Conservation (phyloP, 2,329 filamentous ascomycete species). For the Cladosporium sp. region DNA sequence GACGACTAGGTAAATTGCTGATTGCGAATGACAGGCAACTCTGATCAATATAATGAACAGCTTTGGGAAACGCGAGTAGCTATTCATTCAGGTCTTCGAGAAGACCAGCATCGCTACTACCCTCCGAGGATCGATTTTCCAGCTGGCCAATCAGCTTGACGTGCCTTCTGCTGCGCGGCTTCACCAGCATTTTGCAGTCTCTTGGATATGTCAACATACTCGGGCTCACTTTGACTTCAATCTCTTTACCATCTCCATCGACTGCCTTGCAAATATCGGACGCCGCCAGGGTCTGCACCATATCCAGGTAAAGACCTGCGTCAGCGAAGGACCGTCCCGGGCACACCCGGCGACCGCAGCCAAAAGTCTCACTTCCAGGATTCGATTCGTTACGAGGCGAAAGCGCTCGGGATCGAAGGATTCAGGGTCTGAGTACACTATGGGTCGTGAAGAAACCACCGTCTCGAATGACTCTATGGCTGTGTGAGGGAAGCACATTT, state of each 20-base stretch:
- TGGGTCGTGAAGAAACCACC: conserved; percentile 36
- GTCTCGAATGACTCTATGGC: conserved; percentile 18
- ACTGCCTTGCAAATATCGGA: conserved; percentile 41
- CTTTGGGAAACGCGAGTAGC: no score
- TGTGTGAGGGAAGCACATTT: conserved; percentile 17
- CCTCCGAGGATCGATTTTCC: neutral
- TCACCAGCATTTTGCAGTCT: conserved; percentile 22
- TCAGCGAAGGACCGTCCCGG: conserved; percentile 44
- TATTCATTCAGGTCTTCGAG: neutral
- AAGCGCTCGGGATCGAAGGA: conserved; percentile 34
- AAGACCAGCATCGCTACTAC: neutral
- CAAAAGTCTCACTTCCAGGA: conserved; percentile 52
- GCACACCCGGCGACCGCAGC: conserved; percentile 54
- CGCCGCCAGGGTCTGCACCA: conserved; percentile 43
- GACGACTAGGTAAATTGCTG: no score
- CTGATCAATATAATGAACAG: no score
- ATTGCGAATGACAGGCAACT: no score
- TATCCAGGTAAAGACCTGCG: conserved; percentile 37
- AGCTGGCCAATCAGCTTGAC: neutral
- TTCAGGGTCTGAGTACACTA: conserved; percentile 29
- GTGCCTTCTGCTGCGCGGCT: neutral
- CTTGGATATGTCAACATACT: conserved; percentile 38
- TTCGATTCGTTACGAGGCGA: conserved; percentile 26
- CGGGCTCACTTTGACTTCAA: conserved; percentile 36
- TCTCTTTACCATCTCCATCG: conserved; percentile 33